Base-by-base conservation (phyloP, 2,329 filamentous ascomycete species). In the Colletotrichum limetticola region DNA sequence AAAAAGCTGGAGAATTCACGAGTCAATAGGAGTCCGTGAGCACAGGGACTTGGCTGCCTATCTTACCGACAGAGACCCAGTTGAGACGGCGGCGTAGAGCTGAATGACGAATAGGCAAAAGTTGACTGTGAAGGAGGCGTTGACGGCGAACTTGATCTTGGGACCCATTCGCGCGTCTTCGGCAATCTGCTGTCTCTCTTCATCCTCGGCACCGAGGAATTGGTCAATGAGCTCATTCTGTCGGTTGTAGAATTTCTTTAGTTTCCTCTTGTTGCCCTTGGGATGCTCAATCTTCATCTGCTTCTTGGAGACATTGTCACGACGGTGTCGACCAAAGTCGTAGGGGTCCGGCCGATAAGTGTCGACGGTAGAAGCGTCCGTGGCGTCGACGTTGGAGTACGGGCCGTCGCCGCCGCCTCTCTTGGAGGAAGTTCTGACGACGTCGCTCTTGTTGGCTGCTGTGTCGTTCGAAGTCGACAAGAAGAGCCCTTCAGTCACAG, bases 31-130 rank as follows among this genome's bases (percentile, higher is more conserved):
- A 28, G 57, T 52, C 55, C 22, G 30, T 28, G 67, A 53, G 60
- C 26, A 12, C 60, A 61, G 28, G 60, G 35, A 32, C 19, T 52
- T 35, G 55, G 63, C 35, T 32, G 24, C 5, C 16, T 49, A 16
- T 73, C 32, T 62, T 74, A 74, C 71, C 71, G 90, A 89, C 72
- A 92, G 83, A 19, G 90, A 92, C 12, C 87, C 87, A 1, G 88
- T 90, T 42, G 87, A 87, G 66, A 90, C 81, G 64, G 88, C 88
- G 55, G 88, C 89, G 77, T 90, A 90, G 66, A 90, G 79, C 81
- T 91, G 88, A 71, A 90, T 90, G 77, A 88, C 75, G 76, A 90
- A 90, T 32, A 90, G 82, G 72, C 82, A 89, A 64, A 88, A 85
- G 78, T 89, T 87, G 74, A 86, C 85, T 5, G 78, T 79, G 74